Percentiles rank a stretch among this genome's conserved stretches.
Conservation (phyloP, 371 early-diverging fungal species). For the Saksenaea vasiformis region DNA sequence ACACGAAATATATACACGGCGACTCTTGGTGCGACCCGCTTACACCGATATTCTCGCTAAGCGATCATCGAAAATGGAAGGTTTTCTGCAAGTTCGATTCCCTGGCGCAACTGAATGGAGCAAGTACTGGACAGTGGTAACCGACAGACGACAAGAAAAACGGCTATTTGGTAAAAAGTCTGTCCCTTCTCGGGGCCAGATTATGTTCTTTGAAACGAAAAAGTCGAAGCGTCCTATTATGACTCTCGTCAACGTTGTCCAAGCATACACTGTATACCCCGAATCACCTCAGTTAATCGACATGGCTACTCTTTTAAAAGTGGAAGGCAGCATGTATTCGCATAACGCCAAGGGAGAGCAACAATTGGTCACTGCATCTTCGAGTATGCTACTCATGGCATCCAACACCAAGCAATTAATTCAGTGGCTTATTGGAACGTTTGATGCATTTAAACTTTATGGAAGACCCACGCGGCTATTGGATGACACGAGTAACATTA, state of each 20-base stretch:
- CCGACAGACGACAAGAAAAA: slow-evolving; percentile 56
- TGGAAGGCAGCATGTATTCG: slow-evolving; percentile 37
- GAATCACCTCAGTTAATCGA: slow-evolving; percentile 48
- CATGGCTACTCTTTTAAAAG: slow-evolving; percentile 43
- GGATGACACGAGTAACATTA: slow-evolving; percentile 26
- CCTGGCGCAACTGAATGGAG: slow-evolving; percentile 68
- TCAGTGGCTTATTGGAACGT: slow-evolving; percentile 47
- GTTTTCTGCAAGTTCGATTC: slow-evolving; percentile 63
- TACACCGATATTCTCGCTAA: slow-evolving; percentile 5
- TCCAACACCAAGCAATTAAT: slow-evolving; percentile 43
- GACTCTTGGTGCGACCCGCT: slow-evolving; percentile 45
- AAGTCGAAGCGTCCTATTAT: slow-evolving; percentile 60
- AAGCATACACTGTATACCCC: slow-evolving; percentile 78
- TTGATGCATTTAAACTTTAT: slow-evolving; percentile 54
- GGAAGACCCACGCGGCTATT: slow-evolving; percentile 44
- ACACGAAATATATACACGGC: slow-evolving; percentile 75
- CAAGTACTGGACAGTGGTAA: slow-evolving; percentile 61
- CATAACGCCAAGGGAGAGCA: slow-evolving; percentile 16
- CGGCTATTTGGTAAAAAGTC: slow-evolving; percentile 58
- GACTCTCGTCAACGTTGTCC: slow-evolving; percentile 59
- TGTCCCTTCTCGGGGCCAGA: slow-evolving; percentile 50
- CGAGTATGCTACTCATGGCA: slow-evolving; percentile 44
- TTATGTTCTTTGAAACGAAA: slow-evolving; percentile 60
- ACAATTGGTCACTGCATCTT: slow-evolving; percentile 11
- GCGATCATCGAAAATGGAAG: slow-evolving; percentile 33